Percentiles rank a stretch among this genome's conserved stretches.
These are phyloP conservation scores for Rhododendron griersonianum DNA, from an alignment of 148 eudicot genomes.

Conservation along the genomic window DNA sequence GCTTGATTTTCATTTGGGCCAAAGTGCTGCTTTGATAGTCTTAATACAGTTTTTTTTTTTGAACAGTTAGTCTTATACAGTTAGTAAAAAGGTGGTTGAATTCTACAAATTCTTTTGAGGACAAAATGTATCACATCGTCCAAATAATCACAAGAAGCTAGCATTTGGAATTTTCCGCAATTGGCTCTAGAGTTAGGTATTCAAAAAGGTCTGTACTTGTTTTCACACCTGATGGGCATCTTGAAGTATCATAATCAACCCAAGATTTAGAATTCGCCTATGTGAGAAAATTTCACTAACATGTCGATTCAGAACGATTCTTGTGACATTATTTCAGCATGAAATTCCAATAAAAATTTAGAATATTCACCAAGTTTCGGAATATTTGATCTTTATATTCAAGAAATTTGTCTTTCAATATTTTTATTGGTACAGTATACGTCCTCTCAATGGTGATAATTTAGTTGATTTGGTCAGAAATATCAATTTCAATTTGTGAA, in stretches of 20 bases:
- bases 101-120: not conserved
- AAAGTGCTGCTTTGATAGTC: not conserved
- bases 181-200: not conserved
- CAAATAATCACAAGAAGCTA: not conserved
- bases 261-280: not conserved
- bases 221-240: not conserved
- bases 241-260: not conserved
- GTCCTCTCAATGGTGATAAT: not conserved
- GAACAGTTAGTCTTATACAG: not conserved
- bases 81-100: not conserved
- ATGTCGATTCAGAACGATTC: not conserved
- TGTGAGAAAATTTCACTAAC: not conserved
- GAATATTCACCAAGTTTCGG: not conserved
- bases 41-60: not conserved
- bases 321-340: not conserved
- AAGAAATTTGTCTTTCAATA: not conserved
- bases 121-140: not conserved
- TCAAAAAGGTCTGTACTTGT: not conserved
- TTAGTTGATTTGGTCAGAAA: not conserved
- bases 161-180: not conserved
- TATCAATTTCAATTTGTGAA: not conserved
- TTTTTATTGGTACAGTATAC: not conserved
- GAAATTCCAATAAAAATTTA: not conserved
- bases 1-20: not conserved
- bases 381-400: not conserved